Base-by-base conservation (phyloP, 768 basidiomycete genomes). In the Suillus americanus region DNA sequence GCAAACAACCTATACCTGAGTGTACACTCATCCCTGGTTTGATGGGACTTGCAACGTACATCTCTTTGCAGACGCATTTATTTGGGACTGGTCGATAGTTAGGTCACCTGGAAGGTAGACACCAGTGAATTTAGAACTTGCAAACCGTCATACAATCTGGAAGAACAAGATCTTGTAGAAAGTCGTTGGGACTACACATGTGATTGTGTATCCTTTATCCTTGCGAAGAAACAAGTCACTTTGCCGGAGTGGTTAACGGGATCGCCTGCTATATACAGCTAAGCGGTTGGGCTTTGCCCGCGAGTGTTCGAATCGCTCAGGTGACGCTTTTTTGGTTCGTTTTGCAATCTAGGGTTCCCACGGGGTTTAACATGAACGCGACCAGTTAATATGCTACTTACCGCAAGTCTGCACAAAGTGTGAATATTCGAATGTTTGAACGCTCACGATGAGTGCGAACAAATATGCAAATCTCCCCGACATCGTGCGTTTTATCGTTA, bases 241-340 rank as follows among this genome's bases (percentile, higher is more conserved):
- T 92, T 92, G 90, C 90, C 90, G 90, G 90, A 92, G 91, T 92
- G 90, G 90, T 92, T 91, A 92, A 91, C 87, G 86, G 86, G 86
- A 86, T 87, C 84, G 86, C 87, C 88, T 88, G 87, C 86, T 88
- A 89, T 53, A 28, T 50, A 71, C 55, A 74, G 75, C 67, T 61
- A 35, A 85, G 83, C 83, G 83, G 82, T 83, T 84, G 83, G 78
- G 81, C 83, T 83, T 82, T 85, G 83, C 81, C 79, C 83, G 83
- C 83, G 82, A 76, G 83, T 82, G 83, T 84, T 84, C 83, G 82
- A 84, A 83, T 84, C 83, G 82, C 83, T 76, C 81, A 85, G 83
- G 83, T 83, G 82, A 83, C 83, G 83, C 55, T 75, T 78, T 81
- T 82, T 82, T 1, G 30, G 20, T 54, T 5, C 53, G n/a, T 33